Evolutionary conservation across 1,139 yeast genomes (phyloP).

Genomic region (Candida tetrigidarum): DNA sequence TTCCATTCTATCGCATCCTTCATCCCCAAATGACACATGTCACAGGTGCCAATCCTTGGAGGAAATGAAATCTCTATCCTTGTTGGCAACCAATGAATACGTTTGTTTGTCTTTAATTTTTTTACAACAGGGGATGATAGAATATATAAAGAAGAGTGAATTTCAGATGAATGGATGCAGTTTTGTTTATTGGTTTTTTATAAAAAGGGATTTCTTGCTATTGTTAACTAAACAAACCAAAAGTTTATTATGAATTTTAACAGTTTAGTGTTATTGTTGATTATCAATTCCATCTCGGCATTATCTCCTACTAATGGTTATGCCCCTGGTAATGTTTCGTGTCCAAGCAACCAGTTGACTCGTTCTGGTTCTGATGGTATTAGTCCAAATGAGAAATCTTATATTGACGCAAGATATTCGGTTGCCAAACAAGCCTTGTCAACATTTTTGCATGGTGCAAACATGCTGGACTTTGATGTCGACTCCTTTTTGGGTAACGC

Average conservation of each 20-base stretch:
- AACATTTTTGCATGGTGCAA: conserved; percentile 59
- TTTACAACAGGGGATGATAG: no score
- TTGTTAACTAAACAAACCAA: neutral
- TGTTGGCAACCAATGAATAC: no score
- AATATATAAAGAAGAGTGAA: neutral
- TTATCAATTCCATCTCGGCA: neutral
- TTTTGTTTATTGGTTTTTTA: neutral
- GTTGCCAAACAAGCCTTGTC: conserved; percentile 56
- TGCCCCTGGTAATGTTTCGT: conserved; percentile 64
- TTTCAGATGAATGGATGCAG: neutral
- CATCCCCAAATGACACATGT: no score
- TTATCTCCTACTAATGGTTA: conserved; percentile 60
- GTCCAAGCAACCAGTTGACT: conserved; percentile 48
- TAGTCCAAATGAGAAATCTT: conserved; percentile 38
- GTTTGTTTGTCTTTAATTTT: no score
- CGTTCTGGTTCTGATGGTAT: conserved; percentile 39
- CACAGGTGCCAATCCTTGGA: no score
- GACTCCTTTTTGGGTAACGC: conserved; percentile 38
- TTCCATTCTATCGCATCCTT: no score
- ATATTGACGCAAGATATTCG: conserved; percentile 53
- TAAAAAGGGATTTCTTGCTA: neutral
- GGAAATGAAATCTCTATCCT: no score
- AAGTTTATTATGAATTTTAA: neutral
- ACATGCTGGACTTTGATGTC: conserved; percentile 62
- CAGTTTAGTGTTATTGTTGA: neutral